Base-by-base conservation (phyloP, 352 stramenopile species). In the Phytophthora megakarya region DNA sequence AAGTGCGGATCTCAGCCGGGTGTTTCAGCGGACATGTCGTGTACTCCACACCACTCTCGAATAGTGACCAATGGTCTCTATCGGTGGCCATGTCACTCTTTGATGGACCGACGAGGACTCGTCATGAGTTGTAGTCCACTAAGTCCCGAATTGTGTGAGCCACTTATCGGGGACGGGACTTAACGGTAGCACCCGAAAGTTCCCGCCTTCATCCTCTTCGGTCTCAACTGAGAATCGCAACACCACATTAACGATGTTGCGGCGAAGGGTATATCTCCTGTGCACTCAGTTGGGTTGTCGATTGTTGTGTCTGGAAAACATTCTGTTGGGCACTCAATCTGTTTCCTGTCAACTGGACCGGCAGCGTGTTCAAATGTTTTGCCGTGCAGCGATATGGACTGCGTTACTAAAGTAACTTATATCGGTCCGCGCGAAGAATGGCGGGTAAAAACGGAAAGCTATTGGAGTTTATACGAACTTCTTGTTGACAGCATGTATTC, bases 401-500 rank as follows among this genome's bases (percentile, higher is more conserved):
- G 39, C 16, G 30, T 45, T 19, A 26, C 56, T 8, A 49, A 15
- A 3, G 26, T 57, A 5, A 65, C 45, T 10, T 57, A 57, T 39
- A 22, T 57, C 9, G 45, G 46, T 11, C 45, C 45, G 2, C 19
- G 4, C 2, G 46, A 50, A 15, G 7, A 65, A 1, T 65, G 56
- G 46, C 3, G 32, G 25, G 13, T n/a, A 1, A 33, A 47, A 18
- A 37, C 16, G 9, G 46, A 51, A 42, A 4, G 12, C 1, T 51
- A 39, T 28, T 16, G 33, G 5, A 30, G 18, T n/a, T 22, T 49
- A 6, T 63, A 42, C 21, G 2, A 30, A 6, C 33, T 64, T 15
- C 55, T 45, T 11, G 55, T 30, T 19, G 55, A 56, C 12, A 37
- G 15, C 12, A 49, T 56, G 28, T 44, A 64, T 19, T 12, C 25